Evolutionary conservation across 768 basidiomycete species (phyloP).

Genomic region (Fistulinella prunicolor): DNA sequence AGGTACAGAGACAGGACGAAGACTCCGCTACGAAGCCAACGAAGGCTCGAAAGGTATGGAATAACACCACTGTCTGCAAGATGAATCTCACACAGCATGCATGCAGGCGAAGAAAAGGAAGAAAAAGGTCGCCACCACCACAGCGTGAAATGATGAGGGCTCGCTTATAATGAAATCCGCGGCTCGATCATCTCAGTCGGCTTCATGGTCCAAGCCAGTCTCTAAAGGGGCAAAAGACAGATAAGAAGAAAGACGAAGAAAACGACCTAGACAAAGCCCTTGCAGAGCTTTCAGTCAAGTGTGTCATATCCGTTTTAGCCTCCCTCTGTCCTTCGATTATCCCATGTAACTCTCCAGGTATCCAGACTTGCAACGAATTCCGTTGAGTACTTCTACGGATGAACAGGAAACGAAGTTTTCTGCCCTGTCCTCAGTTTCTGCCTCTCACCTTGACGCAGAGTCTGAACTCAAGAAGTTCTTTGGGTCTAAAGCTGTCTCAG

Average conservation of each 20-base stretch:
- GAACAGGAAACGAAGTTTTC: slow-evolving; percentile 36
- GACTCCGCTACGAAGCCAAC: slow-evolving; percentile 11
- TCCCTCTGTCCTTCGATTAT: background rate
- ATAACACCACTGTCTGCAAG: background rate
- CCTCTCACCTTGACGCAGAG: slow-evolving; percentile 80
- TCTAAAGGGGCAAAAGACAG: slow-evolving; percentile 65
- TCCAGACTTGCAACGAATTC: slow-evolving; percentile 47
- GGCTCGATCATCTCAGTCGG: background rate
- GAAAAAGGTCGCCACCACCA: slow-evolving; percentile 23
- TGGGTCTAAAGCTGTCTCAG: slow-evolving; percentile 82
- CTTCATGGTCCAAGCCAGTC: slow-evolving; percentile 42
- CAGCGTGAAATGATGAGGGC: slow-evolving; percentile 4
- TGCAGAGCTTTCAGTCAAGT: slow-evolving; percentile 82
- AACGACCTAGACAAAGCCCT: slow-evolving; percentile 86
- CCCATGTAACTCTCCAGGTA: slow-evolving; percentile 37
- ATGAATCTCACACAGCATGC: slow-evolving; percentile 1
- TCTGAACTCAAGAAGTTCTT: slow-evolving; percentile 94
- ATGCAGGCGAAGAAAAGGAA: slow-evolving; percentile 41
- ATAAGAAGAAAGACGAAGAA: slow-evolving; percentile 54
- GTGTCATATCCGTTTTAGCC: slow-evolving; percentile 15
- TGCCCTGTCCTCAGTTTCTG: slow-evolving; percentile 73
- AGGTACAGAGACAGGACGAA: slow-evolving; percentile 21
- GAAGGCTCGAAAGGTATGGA: slow-evolving; percentile 26
- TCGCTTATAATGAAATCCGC: slow-evolving; percentile 6
- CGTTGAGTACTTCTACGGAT: slow-evolving; percentile 23